Evolutionary conservation across 2,329 filamentous ascomycete species (phyloP).

Genomic region (Scolecobasidium constrictum): DNA sequence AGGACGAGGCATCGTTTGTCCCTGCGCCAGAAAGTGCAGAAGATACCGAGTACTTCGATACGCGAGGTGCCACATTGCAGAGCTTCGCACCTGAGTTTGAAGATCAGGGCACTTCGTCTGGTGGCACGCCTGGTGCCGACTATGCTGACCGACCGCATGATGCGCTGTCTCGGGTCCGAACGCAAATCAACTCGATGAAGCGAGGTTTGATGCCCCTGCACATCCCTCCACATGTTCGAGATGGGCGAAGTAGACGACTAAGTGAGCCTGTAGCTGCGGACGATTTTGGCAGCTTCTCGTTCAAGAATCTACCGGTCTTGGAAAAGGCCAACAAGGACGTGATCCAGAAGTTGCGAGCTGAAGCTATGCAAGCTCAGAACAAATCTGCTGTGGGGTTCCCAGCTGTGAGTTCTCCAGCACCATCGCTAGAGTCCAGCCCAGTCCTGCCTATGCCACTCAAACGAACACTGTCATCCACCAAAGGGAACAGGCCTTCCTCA

Average conservation of each 20-base stretch:
- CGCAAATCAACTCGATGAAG: constrained; percentile 79
- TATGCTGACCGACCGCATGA: constrained; percentile 89
- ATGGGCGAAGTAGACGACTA: constrained; percentile 73
- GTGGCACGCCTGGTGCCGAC: constrained; percentile 57
- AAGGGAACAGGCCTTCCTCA: constrained; percentile 68
- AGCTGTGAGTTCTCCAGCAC: constrained; percentile 40
- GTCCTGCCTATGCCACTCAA: constrained; percentile 72
- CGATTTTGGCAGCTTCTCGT: constrained; percentile 92
- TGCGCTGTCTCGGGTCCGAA: constrained; percentile 78
- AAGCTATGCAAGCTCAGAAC: constrained; percentile 65
- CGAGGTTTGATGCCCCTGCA: constrained; percentile 89
- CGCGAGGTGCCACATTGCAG: constrained; percentile 80
- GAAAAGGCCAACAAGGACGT: constrained; percentile 99
- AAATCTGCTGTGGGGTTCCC: constrained; percentile 33
- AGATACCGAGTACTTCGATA: constrained; percentile 96
- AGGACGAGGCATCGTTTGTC: constrained; percentile 93
- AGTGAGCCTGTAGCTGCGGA: constrained; percentile 84
- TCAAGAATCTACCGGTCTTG: constrained; percentile 92
- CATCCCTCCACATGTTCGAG: constrained; percentile 91
- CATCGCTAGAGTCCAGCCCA: constrained; percentile 76
- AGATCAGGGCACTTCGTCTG: constrained; percentile 70
- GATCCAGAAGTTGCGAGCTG: constrained; percentile 87
- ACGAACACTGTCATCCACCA: constrained; percentile 72
- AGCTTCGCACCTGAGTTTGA: constrained; percentile 92
- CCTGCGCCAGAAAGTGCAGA: constrained; percentile 88